These are phyloP conservation scores for Pyrus hybrid DNA, from an alignment of 331 rosid species.

Conservation along the genomic window DNA sequence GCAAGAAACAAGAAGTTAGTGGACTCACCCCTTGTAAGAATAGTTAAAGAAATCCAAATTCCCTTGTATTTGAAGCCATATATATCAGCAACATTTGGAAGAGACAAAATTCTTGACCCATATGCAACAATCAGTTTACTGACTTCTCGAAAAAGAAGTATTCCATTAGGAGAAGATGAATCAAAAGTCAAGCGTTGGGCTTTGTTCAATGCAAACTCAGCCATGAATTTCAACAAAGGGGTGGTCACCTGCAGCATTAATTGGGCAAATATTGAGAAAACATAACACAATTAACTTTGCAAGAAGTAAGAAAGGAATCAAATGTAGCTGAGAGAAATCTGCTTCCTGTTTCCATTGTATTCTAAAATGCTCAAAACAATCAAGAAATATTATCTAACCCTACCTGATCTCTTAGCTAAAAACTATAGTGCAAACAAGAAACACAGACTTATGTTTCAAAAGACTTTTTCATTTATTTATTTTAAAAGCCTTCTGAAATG, in stretches of 20 bases:
- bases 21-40: constrained; percentile 74
- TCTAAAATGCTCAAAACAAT: background rate
- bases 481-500: background rate
- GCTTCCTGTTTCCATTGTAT: background rate
- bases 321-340: background rate
- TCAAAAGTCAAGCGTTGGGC: constrained; percentile 97
- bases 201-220: constrained; percentile 94
- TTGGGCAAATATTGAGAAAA: background rate
- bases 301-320: background rate
- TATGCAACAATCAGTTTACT: constrained; percentile 90
- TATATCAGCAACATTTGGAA: constrained; percentile 82
- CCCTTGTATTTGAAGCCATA: constrained; percentile 94
- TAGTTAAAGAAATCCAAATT: constrained; percentile 85
- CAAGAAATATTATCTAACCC: background rate
- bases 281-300: background rate
- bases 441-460: background rate
- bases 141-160: constrained; percentile 98
- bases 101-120: constrained; percentile 87
- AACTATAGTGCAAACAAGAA: background rate
- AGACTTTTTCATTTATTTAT: background rate
- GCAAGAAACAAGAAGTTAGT: background rate
- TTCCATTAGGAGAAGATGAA: constrained; percentile 99
- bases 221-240: constrained; percentile 89
- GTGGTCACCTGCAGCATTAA: constrained; percentile 74
- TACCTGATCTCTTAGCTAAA: background rate